phyloP scores from a whole-genome alignment of 2,329 filamentous ascomycete genomes.

The Venturia carpophila region DNA sequence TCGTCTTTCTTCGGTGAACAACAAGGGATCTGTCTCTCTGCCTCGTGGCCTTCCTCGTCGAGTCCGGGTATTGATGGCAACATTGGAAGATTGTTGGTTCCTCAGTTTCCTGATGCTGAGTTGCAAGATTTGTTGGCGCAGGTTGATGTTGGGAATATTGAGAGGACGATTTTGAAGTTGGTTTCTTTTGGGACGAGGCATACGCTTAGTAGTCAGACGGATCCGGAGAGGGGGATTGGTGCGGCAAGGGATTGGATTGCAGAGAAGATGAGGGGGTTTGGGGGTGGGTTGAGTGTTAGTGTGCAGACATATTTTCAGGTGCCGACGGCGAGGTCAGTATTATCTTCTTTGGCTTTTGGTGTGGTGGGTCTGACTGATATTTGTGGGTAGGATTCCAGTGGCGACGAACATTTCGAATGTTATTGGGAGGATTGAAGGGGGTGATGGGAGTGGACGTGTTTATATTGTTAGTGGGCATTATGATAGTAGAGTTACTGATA shows the following conservation, averaged over 20 bases:
- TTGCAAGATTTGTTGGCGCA: constrained; percentile 34
- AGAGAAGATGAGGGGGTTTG: constrained; percentile 41
- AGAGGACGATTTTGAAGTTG: constrained; percentile 45
- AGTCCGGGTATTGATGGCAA: not conserved
- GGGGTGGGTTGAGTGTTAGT: constrained; percentile 45
- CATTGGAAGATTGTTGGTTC: not conserved
- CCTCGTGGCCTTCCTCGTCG: not conserved
- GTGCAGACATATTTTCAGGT: constrained; percentile 46
- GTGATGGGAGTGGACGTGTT: constrained; percentile 39
- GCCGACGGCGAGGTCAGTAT: constrained; percentile 27
- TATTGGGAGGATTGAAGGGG: constrained; percentile 44
- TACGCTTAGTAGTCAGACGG: constrained; percentile 47
- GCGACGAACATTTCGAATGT: constrained; percentile 49
- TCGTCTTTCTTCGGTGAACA: not conserved
- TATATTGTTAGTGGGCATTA: constrained; percentile 52
- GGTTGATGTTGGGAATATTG: constrained; percentile 38
- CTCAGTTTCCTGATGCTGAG: constrained; percentile 36
- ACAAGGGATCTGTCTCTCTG: not conserved
- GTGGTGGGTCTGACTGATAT: not conserved
- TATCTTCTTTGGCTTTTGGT: not conserved
- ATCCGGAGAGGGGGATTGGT: constrained; percentile 45
- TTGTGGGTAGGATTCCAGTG: constrained; percentile 37
- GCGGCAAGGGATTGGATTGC: constrained; percentile 51
- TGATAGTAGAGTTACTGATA: constrained; percentile 45
- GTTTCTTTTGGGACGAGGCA: constrained; percentile 51